Evolutionary conservation across 2,329 filamentous ascomycete species (phyloP).

Genomic region (Aspergillus transmontanensis): DNA sequence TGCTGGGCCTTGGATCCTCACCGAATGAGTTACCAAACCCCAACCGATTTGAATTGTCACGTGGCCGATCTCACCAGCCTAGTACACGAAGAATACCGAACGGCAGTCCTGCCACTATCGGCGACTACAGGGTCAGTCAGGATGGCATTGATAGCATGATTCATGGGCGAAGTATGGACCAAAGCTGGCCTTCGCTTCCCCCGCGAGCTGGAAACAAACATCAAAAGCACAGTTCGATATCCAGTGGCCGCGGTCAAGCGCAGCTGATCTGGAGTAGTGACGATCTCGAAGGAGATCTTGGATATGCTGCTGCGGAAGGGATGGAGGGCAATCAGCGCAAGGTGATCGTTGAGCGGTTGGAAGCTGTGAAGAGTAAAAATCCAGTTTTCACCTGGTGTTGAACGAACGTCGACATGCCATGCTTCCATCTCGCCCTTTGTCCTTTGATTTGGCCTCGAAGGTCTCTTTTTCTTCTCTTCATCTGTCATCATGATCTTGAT

Average conservation of each 20-base stretch:
- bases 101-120: conserved; percentile 39
- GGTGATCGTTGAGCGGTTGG: conserved; percentile 93
- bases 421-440: conserved; percentile 12
- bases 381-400: conserved; percentile 98
- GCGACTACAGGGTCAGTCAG: conserved; percentile 31
- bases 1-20: conserved; percentile 66
- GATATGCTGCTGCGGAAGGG: conserved; percentile 90
- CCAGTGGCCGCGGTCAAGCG: conserved; percentile 35
- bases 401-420: conserved; percentile 19
- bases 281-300: conserved; percentile 86
- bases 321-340: conserved; percentile 90
- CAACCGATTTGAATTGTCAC: conserved; percentile 71
- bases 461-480: conserved; percentile 23
- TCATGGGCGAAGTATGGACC: conserved; percentile 39
- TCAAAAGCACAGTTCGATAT: conserved; percentile 44
- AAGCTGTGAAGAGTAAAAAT: conserved; percentile 92
- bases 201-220: conserved; percentile 34
- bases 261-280: conserved; percentile 63
- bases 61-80: conserved; percentile 42
- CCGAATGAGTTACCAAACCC: conserved; percentile 69
- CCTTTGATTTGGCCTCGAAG: conserved; percentile 19
- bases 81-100: conserved; percentile 32
- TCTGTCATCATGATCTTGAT: conserved; percentile 19
- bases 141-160: conserved; percentile 33
- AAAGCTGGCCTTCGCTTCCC: conserved; percentile 40